Base-by-base conservation (phyloP, 371 early-diverging fungal genomes). In the Mucor sp. region DNA sequence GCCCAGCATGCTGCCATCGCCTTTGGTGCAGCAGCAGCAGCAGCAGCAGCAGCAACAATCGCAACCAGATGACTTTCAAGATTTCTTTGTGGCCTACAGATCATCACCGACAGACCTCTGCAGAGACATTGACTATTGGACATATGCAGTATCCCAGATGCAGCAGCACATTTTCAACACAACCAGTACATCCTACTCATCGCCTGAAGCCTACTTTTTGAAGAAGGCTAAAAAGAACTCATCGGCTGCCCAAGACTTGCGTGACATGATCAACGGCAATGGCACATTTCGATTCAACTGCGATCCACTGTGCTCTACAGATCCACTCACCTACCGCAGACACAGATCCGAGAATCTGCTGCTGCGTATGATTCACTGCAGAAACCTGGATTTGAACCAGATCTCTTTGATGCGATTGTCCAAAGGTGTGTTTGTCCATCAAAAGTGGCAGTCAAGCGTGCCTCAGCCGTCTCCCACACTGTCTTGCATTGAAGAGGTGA, bases 371-470 rank as follows among this genome's bases (percentile, higher is more conserved):
- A 58, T 79, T 7, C 67, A 73, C 17, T 77, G 78, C 43, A 56
- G 30, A 32, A 21, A 62, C 25, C 3, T 68, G 12, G 75, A 79
- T 53, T 11, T 41, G 28, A 58, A 30, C 25, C 74, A 68, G 30
- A 55, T 71, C 0, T 70, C 73, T 23, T 12, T 82, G 3, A 72
- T 77, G 58, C 74, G 78, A 8, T 37, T 82, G 2, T 74, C 76
- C 12, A 77, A 74, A 63, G 82, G 82, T 21, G 71, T 82, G 17
- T 82, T 79, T 70, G 68, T 81, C 17, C 77, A 74, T 35, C 77
- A 72, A n/a, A 74, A 77, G 64, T 77, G 76, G 71, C 74, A 77
- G 27, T 65, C 77, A 2, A 44, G 48, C 55, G 33, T 23, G 3
- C 66, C 73, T 39, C 68, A 62, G 3, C 30, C 70, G 15, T 75